Evolutionary conservation across 768 basidiomycete species (phyloP), one percentile per base, ranked within the genome.

Genomic region (Mycena crocata): DNA sequence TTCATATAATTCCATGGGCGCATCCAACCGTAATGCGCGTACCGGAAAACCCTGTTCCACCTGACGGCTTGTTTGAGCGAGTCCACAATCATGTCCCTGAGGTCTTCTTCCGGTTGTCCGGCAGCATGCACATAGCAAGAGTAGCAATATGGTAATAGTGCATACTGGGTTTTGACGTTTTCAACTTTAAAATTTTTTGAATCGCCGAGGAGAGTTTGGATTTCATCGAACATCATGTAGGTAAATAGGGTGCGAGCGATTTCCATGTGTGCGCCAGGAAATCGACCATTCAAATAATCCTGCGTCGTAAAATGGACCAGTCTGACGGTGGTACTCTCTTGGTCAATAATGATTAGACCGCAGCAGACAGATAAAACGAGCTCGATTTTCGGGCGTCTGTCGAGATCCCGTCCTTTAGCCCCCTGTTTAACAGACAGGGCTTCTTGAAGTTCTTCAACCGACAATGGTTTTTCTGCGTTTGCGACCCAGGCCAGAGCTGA

Each of bases 41-140:
- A 9, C 17, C 30, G 14, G 1, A 32, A 31, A n/a, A 34, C 34
- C 26, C 17, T 39, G 14, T 13, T 10, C 52, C 35, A 54, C 26
- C 24, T 21, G 14, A 14, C 5, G 34, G 35, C 52, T 19, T 9
- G 34, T 35, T 19, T 37, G 24, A 54, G 24, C 14, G 39, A 54
- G 5, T 35, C 5, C 3, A 54, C 4, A 23, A 54, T 54, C 52
- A 54, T 37, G 24, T 54, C 52, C 10, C 24, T 37, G 34, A 54
- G 24, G 12, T 14, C 5, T 28, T 10, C 23, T 35, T 55, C 39
- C 5, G 37, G 54, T 19, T 39, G 37, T 28, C 54, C 54, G 26
- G 32, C 54, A 40, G 54, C 54, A 42, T 55, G 54, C 26, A 42
- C 4, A 26, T 40, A 39, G 42, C 54, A 55, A 26, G 40, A 42